phyloP scores from a whole-genome alignment of 2,329 filamentous ascomycete species.

The Fusarium nanum region DNA sequence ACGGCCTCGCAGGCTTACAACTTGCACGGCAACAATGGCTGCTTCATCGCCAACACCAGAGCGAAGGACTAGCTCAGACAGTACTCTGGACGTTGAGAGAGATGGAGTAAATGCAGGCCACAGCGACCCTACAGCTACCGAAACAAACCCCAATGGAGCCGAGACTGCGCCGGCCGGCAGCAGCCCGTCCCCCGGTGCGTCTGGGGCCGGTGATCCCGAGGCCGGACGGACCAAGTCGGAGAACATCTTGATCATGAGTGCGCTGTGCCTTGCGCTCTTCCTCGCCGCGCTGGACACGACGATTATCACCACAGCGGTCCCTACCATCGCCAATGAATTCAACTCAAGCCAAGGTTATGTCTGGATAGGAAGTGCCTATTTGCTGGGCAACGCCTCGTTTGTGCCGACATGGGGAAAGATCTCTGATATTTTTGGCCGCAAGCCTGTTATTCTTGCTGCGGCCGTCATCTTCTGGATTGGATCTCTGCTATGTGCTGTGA shows the following conservation, averaged over 20 bases:
- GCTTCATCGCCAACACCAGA: conserved; percentile 24
- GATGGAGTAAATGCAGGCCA: conserved; percentile 25
- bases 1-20: conserved; percentile 1
- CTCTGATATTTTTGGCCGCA: conserved; percentile 69
- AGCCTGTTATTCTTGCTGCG: conserved; percentile 64
- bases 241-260: conserved; percentile 55
- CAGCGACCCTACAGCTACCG: conserved; percentile 9
- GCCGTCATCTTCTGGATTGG: conserved; percentile 65
- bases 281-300: conserved; percentile 68
- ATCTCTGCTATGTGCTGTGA: conserved; percentile 65
- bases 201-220: conserved; percentile 48
- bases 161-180: conserved; percentile 18
- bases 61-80: conserved; percentile 46
- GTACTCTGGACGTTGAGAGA: conserved; percentile 46
- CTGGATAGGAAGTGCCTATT: conserved; percentile 81
- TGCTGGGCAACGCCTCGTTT: conserved; percentile 75
- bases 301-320: conserved; percentile 74
- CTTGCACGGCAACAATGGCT: conserved; percentile 25
- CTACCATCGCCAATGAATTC: conserved; percentile 73
- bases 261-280: conserved; percentile 60
- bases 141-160: conserved; percentile 20
- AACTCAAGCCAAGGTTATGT: conserved; percentile 76
- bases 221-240: conserved; percentile 53
- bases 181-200: conserved; percentile 14
- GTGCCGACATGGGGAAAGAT: conserved; percentile 77